Base-by-base conservation (phyloP, 2,329 filamentous ascomycete genomes). In the Xylariaceae sp. region DNA sequence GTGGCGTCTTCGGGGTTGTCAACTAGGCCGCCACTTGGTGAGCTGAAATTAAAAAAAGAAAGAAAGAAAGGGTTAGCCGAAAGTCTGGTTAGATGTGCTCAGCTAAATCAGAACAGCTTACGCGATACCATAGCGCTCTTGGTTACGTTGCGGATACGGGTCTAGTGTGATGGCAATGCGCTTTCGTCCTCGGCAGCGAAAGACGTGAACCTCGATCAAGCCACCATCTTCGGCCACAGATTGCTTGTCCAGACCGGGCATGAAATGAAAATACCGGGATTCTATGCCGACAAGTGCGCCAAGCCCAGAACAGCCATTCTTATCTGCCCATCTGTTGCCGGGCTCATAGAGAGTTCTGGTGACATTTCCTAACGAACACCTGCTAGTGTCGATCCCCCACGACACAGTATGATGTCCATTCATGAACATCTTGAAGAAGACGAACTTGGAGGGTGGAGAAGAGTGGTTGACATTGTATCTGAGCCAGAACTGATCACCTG, bases 371-470 rank as follows among this genome's bases (percentile, higher is more conserved):
- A 65, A 64, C 2, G 65, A 62, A 46, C 68, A 68, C 2, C 59
- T 62, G 14, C 63, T 64, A 16, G 77, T 68, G 52, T 81, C 73
- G 19, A 79, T 73, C 2, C 83, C 82, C 78, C 81, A 86, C 2
- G 77, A 79, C 2, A 78, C 73, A n/a, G 81, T 71, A 18, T 76
- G 74, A 16, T 77, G 75, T 16, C 81, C 81, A 59, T 86, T 85
- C 65, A 85, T 76, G 52, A 74, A 74, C 50, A 85, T 68, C 62
- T 81, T 84, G 70, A 85, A 85, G 69, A 80, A 82, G 9, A 84
- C 66, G 59, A 76, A 79, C 50, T 66, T 70, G 40, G 74, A 69
- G 18, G 66, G 72, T 2, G 65, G 62, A 1, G 71, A 71, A 1
- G 68, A 61, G 43, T 67, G 70, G 45, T 66, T 67, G 56, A 85